phyloP scores from a whole-genome alignment of 2,329 filamentous ascomycete genomes.

The Aspergillus intermedius region DNA sequence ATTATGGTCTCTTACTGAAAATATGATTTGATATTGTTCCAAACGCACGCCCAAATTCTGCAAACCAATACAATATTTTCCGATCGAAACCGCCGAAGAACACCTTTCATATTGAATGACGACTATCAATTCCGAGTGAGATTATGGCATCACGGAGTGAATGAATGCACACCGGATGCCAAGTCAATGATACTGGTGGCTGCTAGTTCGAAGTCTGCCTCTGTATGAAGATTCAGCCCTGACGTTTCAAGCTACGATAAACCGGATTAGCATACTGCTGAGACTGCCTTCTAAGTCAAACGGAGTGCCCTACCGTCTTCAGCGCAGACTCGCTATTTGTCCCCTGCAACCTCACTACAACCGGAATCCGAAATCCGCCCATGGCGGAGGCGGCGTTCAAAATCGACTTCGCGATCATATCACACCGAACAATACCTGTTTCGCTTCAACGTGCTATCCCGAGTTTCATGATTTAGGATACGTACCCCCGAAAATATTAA shows the following conservation, averaged over 20 bases:
- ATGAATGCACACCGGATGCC: not conserved
- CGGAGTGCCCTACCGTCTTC: conserved; percentile 29
- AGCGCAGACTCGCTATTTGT: conserved; percentile 41
- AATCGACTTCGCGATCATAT: conserved; percentile 49
- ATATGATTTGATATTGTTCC: too few species aligned
- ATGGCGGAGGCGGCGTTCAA: conserved; percentile 37
- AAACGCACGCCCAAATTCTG: too few species aligned
- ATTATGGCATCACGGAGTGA: too few species aligned
- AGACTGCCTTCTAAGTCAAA: not conserved
- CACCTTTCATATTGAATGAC: too few species aligned
- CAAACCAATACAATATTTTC: too few species aligned
- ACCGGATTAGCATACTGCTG: not conserved
- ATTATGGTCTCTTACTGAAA: too few species aligned
- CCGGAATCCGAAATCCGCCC: conserved; percentile 35
- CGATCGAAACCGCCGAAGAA: too few species aligned
- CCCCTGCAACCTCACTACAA: conserved; percentile 45
- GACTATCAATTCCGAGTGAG: too few species aligned
- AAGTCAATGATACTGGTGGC: conserved; percentile 13
- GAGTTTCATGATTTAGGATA: not conserved
- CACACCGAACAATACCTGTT: conserved; percentile 44
- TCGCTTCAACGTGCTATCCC: not conserved
- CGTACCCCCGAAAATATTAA: conserved; percentile 48
- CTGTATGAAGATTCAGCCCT: conserved; percentile 2
- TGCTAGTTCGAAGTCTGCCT: conserved; percentile 10
- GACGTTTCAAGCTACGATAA: conserved; percentile 3